Percentiles rank a stretch among this genome's conserved stretches.
phyloP scores from a whole-genome alignment of 805 yeast species.

The Starmerella bombi region DNA sequence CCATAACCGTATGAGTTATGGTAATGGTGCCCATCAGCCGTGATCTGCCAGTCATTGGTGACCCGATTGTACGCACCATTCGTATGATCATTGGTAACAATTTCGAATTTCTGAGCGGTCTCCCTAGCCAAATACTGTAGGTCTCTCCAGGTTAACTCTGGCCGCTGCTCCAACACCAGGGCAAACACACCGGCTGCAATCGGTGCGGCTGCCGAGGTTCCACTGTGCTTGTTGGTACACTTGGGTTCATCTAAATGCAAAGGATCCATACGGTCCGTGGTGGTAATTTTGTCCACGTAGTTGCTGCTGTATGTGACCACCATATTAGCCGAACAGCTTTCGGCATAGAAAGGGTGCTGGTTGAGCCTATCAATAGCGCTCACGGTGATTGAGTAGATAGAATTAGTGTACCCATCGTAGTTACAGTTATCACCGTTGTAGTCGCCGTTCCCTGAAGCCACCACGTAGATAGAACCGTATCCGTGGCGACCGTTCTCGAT shows the following conservation, averaged over 20 bases:
- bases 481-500: slow-evolving; percentile 65
- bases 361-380: slow-evolving; percentile 87
- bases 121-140: slow-evolving; percentile 70
- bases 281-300: slow-evolving; percentile 73
- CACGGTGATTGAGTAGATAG: slow-evolving; percentile 87
- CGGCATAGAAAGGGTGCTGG: slow-evolving; percentile 77
- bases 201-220: slow-evolving; percentile 98
- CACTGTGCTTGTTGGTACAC: slow-evolving; percentile 75
- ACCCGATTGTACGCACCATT: slow-evolving; percentile 26
- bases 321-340: slow-evolving; percentile 87
- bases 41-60: slow-evolving; percentile 45
- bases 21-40: slow-evolving; percentile 54
- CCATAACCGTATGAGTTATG: slow-evolving; percentile 90
- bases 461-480: slow-evolving; percentile 81
- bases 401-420: slow-evolving; percentile 93
- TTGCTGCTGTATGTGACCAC: slow-evolving; percentile 91
- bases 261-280: slow-evolving; percentile 36
- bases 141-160: slow-evolving; percentile 89
- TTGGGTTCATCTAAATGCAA: slow-evolving; percentile 18
- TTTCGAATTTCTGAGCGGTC: slow-evolving; percentile 55
- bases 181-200: slow-evolving; percentile 93
- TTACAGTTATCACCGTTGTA: slow-evolving; percentile 76
- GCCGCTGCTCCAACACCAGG: slow-evolving; percentile 67
- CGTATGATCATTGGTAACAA: slow-evolving; percentile 16
- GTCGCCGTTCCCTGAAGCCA: slow-evolving; percentile 95